Evolutionary conservation across 352 stramenopile species (phyloP), one percentile per base, ranked within the genome.

Genomic region (Phytophthora tentaculata): DNA sequence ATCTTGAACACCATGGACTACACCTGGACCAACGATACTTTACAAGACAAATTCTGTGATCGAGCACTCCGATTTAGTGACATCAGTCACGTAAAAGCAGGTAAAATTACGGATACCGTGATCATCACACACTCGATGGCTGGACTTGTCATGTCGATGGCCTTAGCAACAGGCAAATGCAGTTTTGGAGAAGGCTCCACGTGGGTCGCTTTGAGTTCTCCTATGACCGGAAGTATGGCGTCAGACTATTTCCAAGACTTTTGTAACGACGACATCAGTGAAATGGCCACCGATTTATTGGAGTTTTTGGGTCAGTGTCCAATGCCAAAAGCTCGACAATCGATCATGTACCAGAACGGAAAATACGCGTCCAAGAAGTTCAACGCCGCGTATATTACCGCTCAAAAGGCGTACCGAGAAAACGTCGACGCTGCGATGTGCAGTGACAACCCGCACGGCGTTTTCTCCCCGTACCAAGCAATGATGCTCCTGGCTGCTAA

Each of bases 351-450:
- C 60, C 44, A 85, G 57, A 56, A 69, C 12, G 70, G 39, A 0
- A 62, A 48, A 0, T 75, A 79, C 41, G 51, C 61, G 19, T 61
- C 60, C 4, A 41, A 62, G 16, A 53, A 61, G n/a, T 26, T 77
- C 14, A 70, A 70, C 7, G 50, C 54, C 1, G 56, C 71, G 16
- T 87, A 84, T 22, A 23, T 56, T 0, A 66, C 48, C 0, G 72
- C 69, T 3, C 79, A 79, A 39, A 56, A 65, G 29, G 77, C 69
- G 0, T 80, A 83, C 49, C 24, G 9, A 8, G 61, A 64, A 12
- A 69, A 84, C 28, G 74, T 82, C 16, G 69, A 55, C 16, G 73
- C 74, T 14, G 73, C 68, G 0, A 77, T 88, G 41, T 89, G 78
- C 43, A 76, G 78, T 39, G 54, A 68, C 56, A 67, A 56, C 28